phyloP scores from a whole-genome alignment of 2,329 filamentous ascomycete species.

The Colletotrichum nymphaeae region DNA sequence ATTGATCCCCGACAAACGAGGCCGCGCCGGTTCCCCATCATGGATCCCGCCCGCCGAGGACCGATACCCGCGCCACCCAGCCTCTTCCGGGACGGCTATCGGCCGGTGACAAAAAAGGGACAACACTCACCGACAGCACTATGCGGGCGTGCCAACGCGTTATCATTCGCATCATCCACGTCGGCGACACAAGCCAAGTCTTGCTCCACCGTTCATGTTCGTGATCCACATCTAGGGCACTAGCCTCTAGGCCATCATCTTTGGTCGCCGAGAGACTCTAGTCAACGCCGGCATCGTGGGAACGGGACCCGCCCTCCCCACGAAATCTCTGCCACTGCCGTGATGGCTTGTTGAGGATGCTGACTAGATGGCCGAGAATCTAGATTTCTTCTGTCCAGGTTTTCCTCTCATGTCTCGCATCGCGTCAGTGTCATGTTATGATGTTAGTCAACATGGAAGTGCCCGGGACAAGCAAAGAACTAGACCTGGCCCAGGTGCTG shows the following conservation, averaged over 20 bases:
- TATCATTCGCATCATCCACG: conserved; percentile 1
- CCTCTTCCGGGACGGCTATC: conserved; percentile 26
- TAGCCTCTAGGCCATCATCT: conserved; percentile 1
- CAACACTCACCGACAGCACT: not conserved
- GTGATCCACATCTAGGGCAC: conserved; percentile 21
- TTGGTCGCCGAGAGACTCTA: conserved; percentile 18
- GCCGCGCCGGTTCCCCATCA: conserved; percentile 16
- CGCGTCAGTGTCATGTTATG: not conserved
- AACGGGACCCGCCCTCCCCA: conserved; percentile 8
- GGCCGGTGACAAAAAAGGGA: not conserved
- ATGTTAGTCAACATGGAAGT: not conserved
- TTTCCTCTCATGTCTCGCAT: not conserved
- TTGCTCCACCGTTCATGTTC: not conserved
- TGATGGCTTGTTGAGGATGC: not conserved
- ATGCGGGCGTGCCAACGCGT: not conserved
- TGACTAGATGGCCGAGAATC: not conserved
- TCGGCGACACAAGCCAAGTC: conserved; percentile 16
- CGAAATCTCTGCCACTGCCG: not conserved
- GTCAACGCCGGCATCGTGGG: conserved; percentile 16
- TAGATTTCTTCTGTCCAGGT: not conserved
- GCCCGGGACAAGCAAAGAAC: not conserved
- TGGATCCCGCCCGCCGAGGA: conserved; percentile 7
- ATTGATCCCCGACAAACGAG: conserved; percentile 27
- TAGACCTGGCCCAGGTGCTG: not conserved
- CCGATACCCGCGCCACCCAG: conserved; percentile 25